phyloP scores from a whole-genome alignment of 768 basidiomycete genomes.

The Xerocomus brunneocitrinus region DNA sequence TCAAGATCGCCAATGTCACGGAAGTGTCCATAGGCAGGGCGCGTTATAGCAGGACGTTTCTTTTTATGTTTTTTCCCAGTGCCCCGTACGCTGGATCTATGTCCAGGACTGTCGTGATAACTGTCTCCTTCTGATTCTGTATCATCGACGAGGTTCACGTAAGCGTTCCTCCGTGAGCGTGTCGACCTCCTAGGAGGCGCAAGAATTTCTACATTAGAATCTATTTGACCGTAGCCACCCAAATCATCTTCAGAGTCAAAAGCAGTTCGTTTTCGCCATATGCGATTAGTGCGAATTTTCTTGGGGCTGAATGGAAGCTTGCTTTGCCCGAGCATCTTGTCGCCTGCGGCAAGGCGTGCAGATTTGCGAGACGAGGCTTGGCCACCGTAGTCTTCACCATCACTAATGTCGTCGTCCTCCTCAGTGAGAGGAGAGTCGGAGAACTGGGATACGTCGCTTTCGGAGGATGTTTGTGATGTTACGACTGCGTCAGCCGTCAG shows the following conservation, averaged over 20 bases:
- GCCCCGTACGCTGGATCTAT: conserved; percentile 2
- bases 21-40: conserved; percentile 49
- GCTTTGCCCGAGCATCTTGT: conserved; percentile 17
- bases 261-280: conserved; percentile 19
- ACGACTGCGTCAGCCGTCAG: conserved; percentile 27
- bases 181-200: conserved; percentile 43
- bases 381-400: conserved; percentile 7
- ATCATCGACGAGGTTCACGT: conserved; percentile 33
- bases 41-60: conserved; percentile 33
- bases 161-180: conserved; percentile 38
- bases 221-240: conserved; percentile 36
- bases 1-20: conserved; percentile 39
- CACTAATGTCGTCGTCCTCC: conserved; percentile 21
- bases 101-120: conserved; percentile 30
- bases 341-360: conserved; percentile 9
- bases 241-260: conserved; percentile 39
- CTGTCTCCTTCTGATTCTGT: conserved; percentile 31
- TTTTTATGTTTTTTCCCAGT: conserved; percentile 19
- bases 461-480: conserved; percentile 3
- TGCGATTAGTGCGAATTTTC: conserved; percentile 44
- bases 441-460: conserved; percentile 11
- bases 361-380: conserved; percentile 12
- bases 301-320: conserved; percentile 64
- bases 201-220: conserved; percentile 20
- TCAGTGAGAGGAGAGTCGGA: conserved; percentile 26